Base-by-base conservation (phyloP, 306 rosid genomes). In the Casuarina cunninghamiana region DNA sequence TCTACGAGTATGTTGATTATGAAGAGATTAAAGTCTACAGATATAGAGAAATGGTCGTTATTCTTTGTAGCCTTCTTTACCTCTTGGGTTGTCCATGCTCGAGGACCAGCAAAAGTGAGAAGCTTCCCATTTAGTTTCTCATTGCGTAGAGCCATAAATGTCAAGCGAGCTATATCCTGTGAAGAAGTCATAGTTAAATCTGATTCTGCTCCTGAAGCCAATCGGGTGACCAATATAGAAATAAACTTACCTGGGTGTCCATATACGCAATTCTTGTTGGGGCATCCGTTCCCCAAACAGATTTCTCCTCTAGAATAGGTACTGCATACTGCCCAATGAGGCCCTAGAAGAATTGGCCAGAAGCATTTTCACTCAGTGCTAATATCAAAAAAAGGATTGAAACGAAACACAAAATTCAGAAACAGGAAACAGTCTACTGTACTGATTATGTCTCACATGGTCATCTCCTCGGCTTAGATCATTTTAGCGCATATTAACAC, bases 51-150 rank as follows among this genome's bases (percentile, higher is more conserved):
- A 63, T 10, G 2, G 44, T 73, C 65, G 69, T 35, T 49, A 9
- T 44, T 2, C 13, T 26, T 70, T 2, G 50, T 44, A 21, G 54
- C 58, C 26, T 26, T 54, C 19, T 5, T 75, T 85, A 89, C 97
- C 93, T 92, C 98, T 83, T 95, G 97, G 84, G 97, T 92, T 72
- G 97, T 92, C 98, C 98, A 95, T 26, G 98, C 96, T 53, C 97
- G 93, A 48, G 98, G 97, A 46, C 98, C 98, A 32, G 98, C 97
- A 86, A 95, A 92, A 10, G 96, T 88, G 63, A 92, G 93, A 83
- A 95, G 93, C 82, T 88, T 89, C 76, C 96, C 95, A 75, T 86
- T 95, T 5, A 92, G 69, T 41, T 81, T 89, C 54, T 91, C 98
- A 84, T 91, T 95, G 57, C 97, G 85, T 63, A 91, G 58, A 55